Conservation (phyloP, 2,329 filamentous ascomycete genomes). For the Xylariaceae sp. region DNA sequence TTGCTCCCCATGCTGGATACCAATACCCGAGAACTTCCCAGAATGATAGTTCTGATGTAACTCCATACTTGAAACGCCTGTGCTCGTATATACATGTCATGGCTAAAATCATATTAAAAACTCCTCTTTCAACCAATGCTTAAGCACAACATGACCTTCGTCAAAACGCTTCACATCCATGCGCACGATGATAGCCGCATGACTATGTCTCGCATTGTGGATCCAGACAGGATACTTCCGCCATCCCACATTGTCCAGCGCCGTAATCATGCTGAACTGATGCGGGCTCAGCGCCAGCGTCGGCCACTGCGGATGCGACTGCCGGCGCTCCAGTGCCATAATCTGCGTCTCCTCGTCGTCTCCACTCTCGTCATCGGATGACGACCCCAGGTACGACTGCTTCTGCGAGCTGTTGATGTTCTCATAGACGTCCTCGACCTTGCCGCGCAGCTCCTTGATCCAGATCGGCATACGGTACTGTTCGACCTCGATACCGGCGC, state of each 20-base stretch:
- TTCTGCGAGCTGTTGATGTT: conserved; percentile 63
- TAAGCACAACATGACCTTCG: conserved; percentile 73
- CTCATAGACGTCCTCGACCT: conserved; percentile 75
- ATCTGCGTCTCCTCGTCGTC: conserved; percentile 34
- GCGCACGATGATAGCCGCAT: conserved; percentile 86
- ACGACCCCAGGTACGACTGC: conserved; percentile 65
- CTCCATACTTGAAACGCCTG: no score
- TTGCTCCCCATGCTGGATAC: no score
- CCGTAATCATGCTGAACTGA: conserved; percentile 82
- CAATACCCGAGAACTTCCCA: no score
- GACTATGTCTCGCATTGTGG: conserved; percentile 71
- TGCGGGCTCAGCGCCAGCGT: conserved; percentile 72
- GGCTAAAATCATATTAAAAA: conserved; percentile 59
- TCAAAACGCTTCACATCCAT: conserved; percentile 61
- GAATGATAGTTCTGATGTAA: no score
- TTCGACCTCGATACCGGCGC: conserved; percentile 61
- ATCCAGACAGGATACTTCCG: conserved; percentile 69
- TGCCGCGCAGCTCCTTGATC: conserved; percentile 69
- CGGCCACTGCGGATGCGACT: conserved; percentile 45
- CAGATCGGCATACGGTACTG: conserved; percentile 74
- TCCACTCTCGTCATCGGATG: conserved; percentile 46
- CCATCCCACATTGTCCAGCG: conserved; percentile 64
- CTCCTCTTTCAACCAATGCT: conserved; percentile 74
- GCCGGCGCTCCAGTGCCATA: conserved; percentile 35
- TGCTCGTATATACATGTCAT: no score